A percentile compares a stretch with the other conserved stretches of the same genome.
phyloP scores from a whole-genome alignment of 768 basidiomycete genomes.

The Panaeolus cyanescens region DNA sequence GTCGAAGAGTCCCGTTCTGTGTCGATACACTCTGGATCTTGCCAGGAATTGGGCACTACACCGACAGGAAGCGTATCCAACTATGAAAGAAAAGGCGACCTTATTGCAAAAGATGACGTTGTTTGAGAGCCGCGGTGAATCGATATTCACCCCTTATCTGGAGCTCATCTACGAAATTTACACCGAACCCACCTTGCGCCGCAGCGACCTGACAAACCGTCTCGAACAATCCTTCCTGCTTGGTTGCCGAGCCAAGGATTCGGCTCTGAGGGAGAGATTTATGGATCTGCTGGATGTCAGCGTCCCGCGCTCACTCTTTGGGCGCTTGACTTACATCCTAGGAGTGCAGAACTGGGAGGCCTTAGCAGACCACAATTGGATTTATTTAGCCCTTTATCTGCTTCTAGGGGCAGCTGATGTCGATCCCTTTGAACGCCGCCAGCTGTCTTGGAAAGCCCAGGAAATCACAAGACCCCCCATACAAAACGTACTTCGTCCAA shows the following conservation, averaged over 20 bases:
- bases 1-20: constrained; percentile 77
- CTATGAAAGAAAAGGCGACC: constrained; percentile 93
- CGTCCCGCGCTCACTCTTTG: constrained; percentile 79
- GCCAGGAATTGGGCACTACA: constrained; percentile 89
- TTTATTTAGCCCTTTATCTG: constrained; percentile 87
- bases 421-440: constrained; percentile 45
- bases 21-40: constrained; percentile 84
- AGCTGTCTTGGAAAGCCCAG: constrained; percentile 29
- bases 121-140: constrained; percentile 80
- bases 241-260: constrained; percentile 85
- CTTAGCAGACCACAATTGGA: constrained; percentile 91
- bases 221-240: constrained; percentile 93
- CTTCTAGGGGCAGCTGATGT: constrained; percentile 66
- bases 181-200: constrained; percentile 78
- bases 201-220: constrained; percentile 91
- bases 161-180: constrained; percentile 94
- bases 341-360: constrained; percentile 96
- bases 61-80: constrained; percentile 83
- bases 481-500: constrained; percentile 67
- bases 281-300: constrained; percentile 89
- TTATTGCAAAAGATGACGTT: constrained; percentile 86
- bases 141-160: constrained; percentile 80
- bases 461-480: constrained; percentile 42
- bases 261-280: constrained; percentile 78
- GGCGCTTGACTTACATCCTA: constrained; percentile 85